These are phyloP conservation scores for Cyclotella kingstonii DNA, from an alignment of 108 stramenopile genomes.

Conservation along the genomic window DNA sequence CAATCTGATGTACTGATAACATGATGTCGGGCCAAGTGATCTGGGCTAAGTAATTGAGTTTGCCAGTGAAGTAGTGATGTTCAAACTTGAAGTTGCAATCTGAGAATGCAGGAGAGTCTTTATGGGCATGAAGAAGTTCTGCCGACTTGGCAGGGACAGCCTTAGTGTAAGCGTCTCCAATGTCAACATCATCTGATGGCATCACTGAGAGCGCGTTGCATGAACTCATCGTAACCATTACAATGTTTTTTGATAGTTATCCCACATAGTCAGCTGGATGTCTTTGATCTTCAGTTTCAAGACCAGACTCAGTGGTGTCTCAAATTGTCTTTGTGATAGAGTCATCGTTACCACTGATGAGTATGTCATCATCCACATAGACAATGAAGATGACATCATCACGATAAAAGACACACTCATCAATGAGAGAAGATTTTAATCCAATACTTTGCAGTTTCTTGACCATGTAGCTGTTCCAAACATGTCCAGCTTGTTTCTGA, in stretches of 20 bases:
- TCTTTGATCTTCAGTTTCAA: conserved; percentile 25
- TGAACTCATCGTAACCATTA: conserved; percentile 1
- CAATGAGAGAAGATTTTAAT: conserved; percentile 39
- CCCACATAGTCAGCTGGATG: conserved; percentile 45
- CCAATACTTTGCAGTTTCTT: conserved; percentile 21
- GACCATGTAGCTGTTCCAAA: conserved; percentile 41
- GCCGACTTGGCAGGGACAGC: no score
- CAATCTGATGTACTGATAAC: no score
- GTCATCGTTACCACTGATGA: conserved; percentile 22
- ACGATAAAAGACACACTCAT: conserved; percentile 50
- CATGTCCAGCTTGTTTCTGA: no score
- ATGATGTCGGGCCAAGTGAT: conserved; percentile 19
- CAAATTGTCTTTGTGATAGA: conserved; percentile 11
- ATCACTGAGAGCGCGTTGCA: neutral
- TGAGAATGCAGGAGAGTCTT: neutral
- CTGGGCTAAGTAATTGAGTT: conserved; percentile 34
- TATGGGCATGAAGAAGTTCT: neutral
- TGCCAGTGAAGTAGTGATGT: conserved; percentile 24
- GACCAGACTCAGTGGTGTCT: neutral
- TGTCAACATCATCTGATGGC: no score
- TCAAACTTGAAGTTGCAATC: conserved; percentile 15
- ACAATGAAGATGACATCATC: conserved; percentile 30
- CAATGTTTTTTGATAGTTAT: conserved; percentile 14
- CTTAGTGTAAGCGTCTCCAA: no score
- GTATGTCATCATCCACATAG: no score